Evolutionary conservation across 108 stramenopile species (phyloP), one percentile per base, ranked within the genome.

Genomic region (Pseudonitzschia multiseries): DNA sequence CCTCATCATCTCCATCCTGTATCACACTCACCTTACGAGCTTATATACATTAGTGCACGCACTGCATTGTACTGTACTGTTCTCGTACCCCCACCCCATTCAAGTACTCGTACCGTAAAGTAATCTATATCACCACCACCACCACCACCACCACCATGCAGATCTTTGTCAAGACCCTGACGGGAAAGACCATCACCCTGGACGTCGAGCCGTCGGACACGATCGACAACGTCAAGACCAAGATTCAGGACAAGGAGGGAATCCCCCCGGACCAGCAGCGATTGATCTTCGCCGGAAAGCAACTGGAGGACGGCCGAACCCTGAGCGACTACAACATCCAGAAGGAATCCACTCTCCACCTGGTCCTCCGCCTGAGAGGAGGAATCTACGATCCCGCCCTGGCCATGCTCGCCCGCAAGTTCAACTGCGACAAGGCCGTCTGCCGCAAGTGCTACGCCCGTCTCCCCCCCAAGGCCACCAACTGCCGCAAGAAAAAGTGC

Each of bases 401-500:
- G 65, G 99, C 99, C 59, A 83, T 98, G 67, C 80, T 99, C 57
- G 99, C 99, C 77, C 97, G 96, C 87, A 86, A 88, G 85, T 99
- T 79, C 96, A 99, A 99, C 90, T 98, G 97, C 81, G 98, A 99
- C 70, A 99, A 98, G 95, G 79, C 84, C 73, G 89, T 98, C 75
- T 98, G 97, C 89, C 92, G 97, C 71, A 98, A 96, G 85, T 99
- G 99, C 91, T 99, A 99, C 79, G 99, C 99, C 40, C 96, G 99
- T 80, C 97, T 99, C 66, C 99, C 99, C 18, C 98, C 99, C 31
- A 95, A 94, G 65, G 99, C 99, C 66, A 97, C 87, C 64, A 99
- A 99, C 89, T 99, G 99, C 94, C 93, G 99, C 76, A 99, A 99
- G 98, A 99, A 98, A 96, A 99, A 99, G 93, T 99, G 99, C 75